Evolutionary conservation across 2,329 filamentous ascomycete species (phyloP), one percentile per base, ranked within the genome.

Genomic region (Pleoardoris graminearum): DNA sequence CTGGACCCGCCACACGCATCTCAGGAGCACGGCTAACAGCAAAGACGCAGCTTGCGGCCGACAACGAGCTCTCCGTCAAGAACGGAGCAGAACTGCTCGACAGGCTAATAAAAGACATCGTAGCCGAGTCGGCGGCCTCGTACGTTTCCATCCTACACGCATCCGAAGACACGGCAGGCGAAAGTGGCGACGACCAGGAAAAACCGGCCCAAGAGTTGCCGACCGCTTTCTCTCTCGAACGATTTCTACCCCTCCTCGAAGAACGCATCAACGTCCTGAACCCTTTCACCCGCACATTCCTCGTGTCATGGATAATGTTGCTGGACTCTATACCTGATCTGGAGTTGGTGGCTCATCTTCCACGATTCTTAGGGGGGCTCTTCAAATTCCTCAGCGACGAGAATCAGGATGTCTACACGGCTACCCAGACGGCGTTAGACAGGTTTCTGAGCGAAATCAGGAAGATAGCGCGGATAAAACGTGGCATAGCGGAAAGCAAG

Each of bases 51-150:
- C 84, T 99, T 63, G 92, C 93, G 14, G 94, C 94, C 42, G 94
- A 99, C 72, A 93, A 92, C 0, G 95, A 99, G 71, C 79, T 97
- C 4, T 97, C 93, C 0, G 95, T 99, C 53, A 99, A 99, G 76
- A 99, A 99, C 69, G 94, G 94, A 23, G 94, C 94, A 19, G 94
- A 99, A 72, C 82, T 99, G 43, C 82, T 99, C 7, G 94, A 99
- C 75, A 89, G 94, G 25, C 82, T 99, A 42, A 87, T 99, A 68
- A 97, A 97, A 75, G 92, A 97, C 66, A 96, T 97, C 55, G 91
- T 97, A 3, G 89, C 92, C 2, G 93, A 97, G 75, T 96, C 92
- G 5, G 92, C 93, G 12, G 90, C 93, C 37, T 94, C 91, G 4
- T 99, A 99, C 71, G 87, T 97, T 6, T 97, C 94, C 0, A 84